Evolutionary conservation across 2,329 filamentous ascomycete genomes (phyloP).

Genomic region (Exophiala bonariae): DNA sequence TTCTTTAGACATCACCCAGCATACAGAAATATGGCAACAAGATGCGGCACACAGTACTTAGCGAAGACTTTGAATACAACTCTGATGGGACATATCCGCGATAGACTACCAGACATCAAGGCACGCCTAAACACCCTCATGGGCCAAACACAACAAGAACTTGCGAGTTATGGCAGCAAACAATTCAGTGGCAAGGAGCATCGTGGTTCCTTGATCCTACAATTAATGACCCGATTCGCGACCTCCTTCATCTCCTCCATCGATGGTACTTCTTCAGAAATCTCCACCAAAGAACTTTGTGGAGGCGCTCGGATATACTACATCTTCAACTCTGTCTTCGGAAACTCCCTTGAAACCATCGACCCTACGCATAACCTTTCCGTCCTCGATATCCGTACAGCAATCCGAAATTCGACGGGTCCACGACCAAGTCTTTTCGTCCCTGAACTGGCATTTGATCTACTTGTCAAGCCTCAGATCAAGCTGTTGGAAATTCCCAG

Average conservation of each 20-base stretch:
- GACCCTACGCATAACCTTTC: slow-evolving; percentile 95
- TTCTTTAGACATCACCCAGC: slow-evolving; percentile 98
- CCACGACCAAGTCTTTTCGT: slow-evolving; percentile 95
- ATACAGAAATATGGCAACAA: slow-evolving; percentile 90
- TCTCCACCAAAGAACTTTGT: slow-evolving; percentile 96
- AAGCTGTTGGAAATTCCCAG: slow-evolving; percentile 93
- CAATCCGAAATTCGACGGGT: slow-evolving; percentile 96
- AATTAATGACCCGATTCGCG: slow-evolving; percentile 97
- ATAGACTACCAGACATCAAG: slow-evolving; percentile 95
- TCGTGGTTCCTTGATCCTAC: slow-evolving; percentile 87
- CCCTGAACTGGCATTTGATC: slow-evolving; percentile 94
- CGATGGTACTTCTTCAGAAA: slow-evolving; percentile 96
- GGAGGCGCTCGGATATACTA: slow-evolving; percentile 96
- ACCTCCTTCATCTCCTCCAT: slow-evolving; percentile 98
- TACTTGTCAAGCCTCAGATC: slow-evolving; percentile 97
- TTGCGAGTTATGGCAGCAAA: slow-evolving; percentile 96
- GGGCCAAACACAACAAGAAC: slow-evolving; percentile 98
- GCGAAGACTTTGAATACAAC: slow-evolving; percentile 95
- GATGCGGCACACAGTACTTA: slow-evolving; percentile 91
- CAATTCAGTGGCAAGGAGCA: slow-evolving; percentile 98
- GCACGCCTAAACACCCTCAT: slow-evolving; percentile 95
- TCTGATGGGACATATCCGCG: slow-evolving; percentile 93
- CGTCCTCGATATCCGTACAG: slow-evolving; percentile 90
- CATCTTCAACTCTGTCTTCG: slow-evolving; percentile 98
- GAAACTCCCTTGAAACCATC: slow-evolving; percentile 91